Percentiles rank a stretch among this genome's conserved stretches.
Evolutionary conservation across 768 basidiomycete genomes (phyloP).

Genomic region (Termitomyces sp.): DNA sequence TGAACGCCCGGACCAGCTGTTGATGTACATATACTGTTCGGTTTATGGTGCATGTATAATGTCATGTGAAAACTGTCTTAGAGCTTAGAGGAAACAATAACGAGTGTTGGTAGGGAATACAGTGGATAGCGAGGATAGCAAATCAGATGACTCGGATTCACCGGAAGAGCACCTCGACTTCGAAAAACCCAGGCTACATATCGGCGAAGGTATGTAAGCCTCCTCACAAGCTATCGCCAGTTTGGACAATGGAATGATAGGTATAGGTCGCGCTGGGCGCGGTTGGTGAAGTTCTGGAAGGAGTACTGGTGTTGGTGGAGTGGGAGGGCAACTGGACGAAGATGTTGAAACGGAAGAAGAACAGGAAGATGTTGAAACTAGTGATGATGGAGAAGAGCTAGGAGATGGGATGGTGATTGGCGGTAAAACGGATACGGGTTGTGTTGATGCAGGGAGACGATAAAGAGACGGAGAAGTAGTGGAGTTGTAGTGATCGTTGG

Average conservation of each 20-base stretch:
- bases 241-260: slow-evolving; percentile 36
- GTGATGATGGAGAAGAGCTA: slow-evolving; percentile 10
- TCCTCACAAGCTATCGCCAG: slow-evolving; percentile 34
- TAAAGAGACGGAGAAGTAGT: slow-evolving; percentile 6
- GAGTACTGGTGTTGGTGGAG: slow-evolving; percentile 19
- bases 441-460: neutral
- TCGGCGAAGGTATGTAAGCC: neutral
- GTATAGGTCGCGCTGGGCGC: slow-evolving; percentile 38
- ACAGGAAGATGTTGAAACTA: slow-evolving; percentile 18
- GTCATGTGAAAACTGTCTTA: neutral
- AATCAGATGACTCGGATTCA: slow-evolving; percentile 2
- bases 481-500: slow-evolving; percentile 2
- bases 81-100: neutral
- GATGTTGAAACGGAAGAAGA: slow-evolving; percentile 7
- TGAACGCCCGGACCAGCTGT: slow-evolving; percentile 1
- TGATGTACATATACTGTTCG: neutral
- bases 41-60: neutral
- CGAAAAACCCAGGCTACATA: neutral
- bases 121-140: slow-evolving; percentile 11
- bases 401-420: slow-evolving; percentile 10
- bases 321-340: slow-evolving; percentile 4
- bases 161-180: neutral
- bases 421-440: slow-evolving; percentile 1
- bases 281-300: slow-evolving; percentile 32
- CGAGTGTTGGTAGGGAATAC: slow-evolving; percentile 13